Conservation (phyloP, 2,329 filamentous ascomycete species). For the Pyricularia pennisetigena region DNA sequence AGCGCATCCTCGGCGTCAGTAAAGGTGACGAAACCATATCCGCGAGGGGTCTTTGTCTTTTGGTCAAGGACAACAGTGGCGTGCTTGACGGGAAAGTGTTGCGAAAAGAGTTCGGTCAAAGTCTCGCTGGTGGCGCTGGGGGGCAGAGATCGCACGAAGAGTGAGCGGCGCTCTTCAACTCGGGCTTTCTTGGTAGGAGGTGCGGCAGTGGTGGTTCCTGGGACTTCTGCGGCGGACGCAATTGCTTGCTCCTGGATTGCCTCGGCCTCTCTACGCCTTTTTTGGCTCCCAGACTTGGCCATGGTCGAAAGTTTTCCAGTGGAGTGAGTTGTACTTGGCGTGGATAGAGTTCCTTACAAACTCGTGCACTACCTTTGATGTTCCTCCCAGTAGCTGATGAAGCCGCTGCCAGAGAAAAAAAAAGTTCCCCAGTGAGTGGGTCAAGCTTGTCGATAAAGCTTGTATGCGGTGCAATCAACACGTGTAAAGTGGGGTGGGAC, state of each 20-base stretch:
- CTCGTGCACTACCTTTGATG: not conserved
- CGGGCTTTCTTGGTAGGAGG: conserved; percentile 43
- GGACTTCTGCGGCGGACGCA: not conserved
- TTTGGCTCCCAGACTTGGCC: conserved; percentile 20
- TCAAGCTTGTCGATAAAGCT: conserved; percentile 1
- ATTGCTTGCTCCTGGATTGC: conserved; percentile 16
- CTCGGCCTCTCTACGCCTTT: conserved; percentile 24
- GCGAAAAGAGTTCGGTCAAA: conserved; percentile 82
- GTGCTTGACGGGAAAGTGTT: conserved; percentile 91
- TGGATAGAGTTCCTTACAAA: not conserved
- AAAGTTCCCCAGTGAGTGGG: not conserved
- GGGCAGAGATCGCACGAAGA: conserved; percentile 87
- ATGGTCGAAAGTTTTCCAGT: conserved; percentile 7
- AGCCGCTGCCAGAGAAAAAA: not conserved
- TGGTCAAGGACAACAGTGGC: conserved; percentile 86
- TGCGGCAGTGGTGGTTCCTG: conserved; percentile 13
- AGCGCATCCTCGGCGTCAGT: conserved; percentile 86
- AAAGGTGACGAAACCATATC: conserved; percentile 95
- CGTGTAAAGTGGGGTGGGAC: conserved; percentile 2
- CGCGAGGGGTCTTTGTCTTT: conserved; percentile 76
- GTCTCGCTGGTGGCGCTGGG: conserved; percentile 68
- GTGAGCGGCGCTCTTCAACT: conserved; percentile 55
- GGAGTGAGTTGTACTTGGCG: not conserved
- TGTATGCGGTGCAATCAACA: not conserved
- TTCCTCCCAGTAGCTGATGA: not conserved